A percentile compares a stretch with the other conserved stretches of the same genome.
Conservation (phyloP, 169 alveolate genomes). For the Perkinsus marinus region DNA sequence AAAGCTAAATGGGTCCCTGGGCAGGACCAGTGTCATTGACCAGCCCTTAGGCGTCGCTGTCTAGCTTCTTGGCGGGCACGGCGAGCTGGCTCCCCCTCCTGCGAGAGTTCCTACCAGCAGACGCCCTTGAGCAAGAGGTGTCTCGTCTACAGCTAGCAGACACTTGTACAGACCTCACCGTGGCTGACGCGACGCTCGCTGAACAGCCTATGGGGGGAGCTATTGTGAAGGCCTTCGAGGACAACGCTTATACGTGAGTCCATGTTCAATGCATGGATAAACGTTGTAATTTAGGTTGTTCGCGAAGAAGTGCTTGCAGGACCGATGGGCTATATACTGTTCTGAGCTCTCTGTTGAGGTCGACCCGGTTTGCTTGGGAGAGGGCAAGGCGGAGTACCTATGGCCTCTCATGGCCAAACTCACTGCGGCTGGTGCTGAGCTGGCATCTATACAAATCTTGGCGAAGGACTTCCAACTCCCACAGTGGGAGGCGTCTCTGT, state of each 20-base stretch:
- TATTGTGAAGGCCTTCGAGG: background rate
- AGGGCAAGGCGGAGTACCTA: background rate
- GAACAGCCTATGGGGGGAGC: background rate
- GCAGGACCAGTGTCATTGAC: too few species aligned
- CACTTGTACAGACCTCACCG: background rate
- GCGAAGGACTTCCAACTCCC: background rate
- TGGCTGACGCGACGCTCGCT: background rate
- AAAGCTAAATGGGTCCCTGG: too few species aligned
- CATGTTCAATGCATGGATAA: too few species aligned
- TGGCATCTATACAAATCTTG: background rate
- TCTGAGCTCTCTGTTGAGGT: background rate
- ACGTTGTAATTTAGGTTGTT: background rate
- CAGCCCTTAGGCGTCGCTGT: background rate
- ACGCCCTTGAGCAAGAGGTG: background rate
- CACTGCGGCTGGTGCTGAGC: background rate
- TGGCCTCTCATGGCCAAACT: background rate
- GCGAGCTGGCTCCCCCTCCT: background rate
- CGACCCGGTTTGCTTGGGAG: background rate
- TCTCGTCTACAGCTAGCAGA: background rate
- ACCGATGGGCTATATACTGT: background rate
- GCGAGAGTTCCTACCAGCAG: background rate
- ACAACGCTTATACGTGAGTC: background rate
- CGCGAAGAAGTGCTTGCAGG: background rate
- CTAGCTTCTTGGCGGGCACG: background rate
- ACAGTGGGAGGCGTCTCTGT: background rate